A percentile compares a stretch with the other conserved stretches of the same genome.
phyloP scores from a whole-genome alignment of 805 yeast genomes.

The Kluyveromyces wickerhamii region DNA sequence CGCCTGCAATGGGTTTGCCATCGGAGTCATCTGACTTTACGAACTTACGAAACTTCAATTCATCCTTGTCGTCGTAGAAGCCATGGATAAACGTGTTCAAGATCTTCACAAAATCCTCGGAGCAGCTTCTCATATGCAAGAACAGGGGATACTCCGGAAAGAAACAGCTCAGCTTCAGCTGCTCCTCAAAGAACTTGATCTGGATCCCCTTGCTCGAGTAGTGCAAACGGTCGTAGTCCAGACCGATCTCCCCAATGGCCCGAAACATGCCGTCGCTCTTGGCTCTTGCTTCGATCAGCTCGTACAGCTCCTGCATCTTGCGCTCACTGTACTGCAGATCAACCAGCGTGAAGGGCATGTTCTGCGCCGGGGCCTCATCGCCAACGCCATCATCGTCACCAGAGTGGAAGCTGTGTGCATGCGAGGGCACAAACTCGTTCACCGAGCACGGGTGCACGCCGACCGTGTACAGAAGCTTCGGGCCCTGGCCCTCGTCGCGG shows the following conservation, averaged over 20 bases:
- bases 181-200: constrained; percentile 55
- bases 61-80: constrained; percentile 27
- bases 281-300: constrained; percentile 39
- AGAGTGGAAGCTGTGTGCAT: constrained; percentile 24
- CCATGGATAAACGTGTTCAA: constrained; percentile 53
- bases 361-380: constrained; percentile 14
- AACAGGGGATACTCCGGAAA: constrained; percentile 65
- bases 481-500: constrained; percentile 6
- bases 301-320: constrained; percentile 34
- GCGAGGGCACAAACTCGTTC: constrained; percentile 36
- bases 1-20: not conserved
- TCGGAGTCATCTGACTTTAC: not conserved
- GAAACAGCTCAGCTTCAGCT: constrained; percentile 47
- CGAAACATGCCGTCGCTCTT: constrained; percentile 51
- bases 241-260: constrained; percentile 93
- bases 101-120: constrained; percentile 65
- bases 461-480: constrained; percentile 53
- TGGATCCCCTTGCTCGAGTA: constrained; percentile 67
- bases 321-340: constrained; percentile 9
- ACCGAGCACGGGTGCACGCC: constrained; percentile 97
- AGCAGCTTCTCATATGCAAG: constrained; percentile 82
- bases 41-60: constrained; percentile 11
- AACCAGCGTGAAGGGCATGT: constrained; percentile 11
- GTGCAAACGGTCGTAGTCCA: constrained; percentile 86
- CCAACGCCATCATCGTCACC: constrained; percentile 21